These are phyloP conservation scores for Discostella stelligeroides DNA, from an alignment of 108 stramenopile species.

Conservation along the genomic window DNA sequence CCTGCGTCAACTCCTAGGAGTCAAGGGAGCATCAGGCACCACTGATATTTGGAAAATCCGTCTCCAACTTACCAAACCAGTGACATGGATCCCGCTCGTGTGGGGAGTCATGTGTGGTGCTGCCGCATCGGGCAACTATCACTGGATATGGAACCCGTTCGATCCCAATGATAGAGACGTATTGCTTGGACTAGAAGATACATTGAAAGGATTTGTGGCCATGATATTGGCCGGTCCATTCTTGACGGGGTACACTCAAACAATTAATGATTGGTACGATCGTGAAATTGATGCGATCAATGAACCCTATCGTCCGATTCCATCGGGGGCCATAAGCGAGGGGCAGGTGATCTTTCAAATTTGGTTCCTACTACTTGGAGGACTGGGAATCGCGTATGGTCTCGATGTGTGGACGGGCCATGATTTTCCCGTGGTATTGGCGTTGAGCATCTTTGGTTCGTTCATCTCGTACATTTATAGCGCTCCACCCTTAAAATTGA, in stretches of 20 bases:
- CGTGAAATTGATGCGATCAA: slow-evolving; percentile 98
- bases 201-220: slow-evolving; percentile 84
- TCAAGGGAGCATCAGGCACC: slow-evolving; percentile 72
- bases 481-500: slow-evolving; percentile 94
- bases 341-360: slow-evolving; percentile 92
- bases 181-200: slow-evolving; percentile 78
- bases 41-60: slow-evolving; percentile 91
- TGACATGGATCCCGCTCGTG: slow-evolving; percentile 94
- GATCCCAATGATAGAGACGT: slow-evolving; percentile 85
- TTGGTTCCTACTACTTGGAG: slow-evolving; percentile 90
- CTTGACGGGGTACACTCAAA: slow-evolving; percentile 96
- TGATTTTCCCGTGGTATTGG: slow-evolving; percentile 82
- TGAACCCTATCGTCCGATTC: slow-evolving; percentile 96
- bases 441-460: slow-evolving; percentile 86
- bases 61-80: slow-evolving; percentile 88
- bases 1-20: slow-evolving; percentile 83
- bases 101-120: slow-evolving; percentile 95
- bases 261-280: slow-evolving; percentile 99
- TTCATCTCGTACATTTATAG: slow-evolving; percentile 97
- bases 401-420: slow-evolving; percentile 94
- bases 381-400: slow-evolving; percentile 88
- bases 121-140: slow-evolving; percentile 94
- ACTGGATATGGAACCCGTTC: slow-evolving; percentile 97
- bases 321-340: slow-evolving; percentile 90
- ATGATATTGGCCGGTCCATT: slow-evolving; percentile 95